Evolutionary conservation across 2,329 filamentous ascomycete genomes (phyloP), one percentile per base, ranked within the genome.

Genomic region (Aspergillus japonicus): DNA sequence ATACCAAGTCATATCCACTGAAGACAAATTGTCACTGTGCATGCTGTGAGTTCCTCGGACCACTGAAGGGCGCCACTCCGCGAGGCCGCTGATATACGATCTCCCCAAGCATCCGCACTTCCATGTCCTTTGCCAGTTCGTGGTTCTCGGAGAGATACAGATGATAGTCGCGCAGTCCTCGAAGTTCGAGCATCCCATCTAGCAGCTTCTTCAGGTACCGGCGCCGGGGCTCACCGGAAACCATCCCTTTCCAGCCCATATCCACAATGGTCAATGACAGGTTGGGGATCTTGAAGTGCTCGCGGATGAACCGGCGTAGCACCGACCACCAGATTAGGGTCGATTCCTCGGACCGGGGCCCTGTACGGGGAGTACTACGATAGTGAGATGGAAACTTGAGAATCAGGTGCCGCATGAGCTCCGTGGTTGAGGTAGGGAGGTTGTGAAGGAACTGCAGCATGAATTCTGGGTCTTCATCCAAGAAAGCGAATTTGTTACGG

Each of bases 281-380:
- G 24, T 56, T 56, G 5, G 61, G 16, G 16, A 70, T 44, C 11
- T 64, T 54, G 55, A 71, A 70, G 52, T 71, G 68, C 47, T 71
- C 68, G 14, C 66, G 68, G 47, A 71, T 68, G 47, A 71, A 71
- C n/a, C 68, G 68, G 12, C 65, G 62, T n/a, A 71, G 26, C 24
- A 68, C 65, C 10, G 62, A 57, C 69, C 69, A 70, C 29, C 62
- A 65, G 2, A 65, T 50, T 19, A 68, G 5, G 4, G 58, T 39
- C 11, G 54, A 39, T 2, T 66, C 62, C 39, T 67, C 60, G 5
- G 47, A 23, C 8, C 54, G 54, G 16, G 57, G 54, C 5, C 47
- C 33, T 29, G 53, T 55, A 23, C 61, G 54, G 19, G 42, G 35
- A 31, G 50, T 26, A 14, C 10, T 33, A 19, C 68, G 64, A 52